These are phyloP conservation scores for Lachancea waltii DNA, from an alignment of 805 yeast genomes.

Conservation along the genomic window DNA sequence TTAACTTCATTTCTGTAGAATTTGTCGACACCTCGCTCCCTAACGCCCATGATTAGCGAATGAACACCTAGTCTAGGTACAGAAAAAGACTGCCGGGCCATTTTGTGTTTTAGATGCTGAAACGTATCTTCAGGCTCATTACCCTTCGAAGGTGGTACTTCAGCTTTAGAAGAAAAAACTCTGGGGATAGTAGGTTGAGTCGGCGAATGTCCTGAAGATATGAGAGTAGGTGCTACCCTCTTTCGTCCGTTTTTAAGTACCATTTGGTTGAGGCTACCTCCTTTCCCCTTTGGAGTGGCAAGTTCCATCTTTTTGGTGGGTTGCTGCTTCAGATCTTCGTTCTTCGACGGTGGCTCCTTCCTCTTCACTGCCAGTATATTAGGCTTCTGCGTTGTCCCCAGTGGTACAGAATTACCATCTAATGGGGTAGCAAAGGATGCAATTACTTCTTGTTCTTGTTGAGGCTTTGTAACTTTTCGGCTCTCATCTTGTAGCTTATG, in stretches of 20 bases:
- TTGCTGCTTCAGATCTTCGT: background rate
- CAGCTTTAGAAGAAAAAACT: background rate
- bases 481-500: constrained; percentile 28
- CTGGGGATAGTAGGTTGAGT: constrained; percentile 1
- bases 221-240: constrained; percentile 63
- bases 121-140: constrained; percentile 1
- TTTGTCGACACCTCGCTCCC: constrained; percentile 34
- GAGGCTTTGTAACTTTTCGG: constrained; percentile 6
- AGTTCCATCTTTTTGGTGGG: constrained; percentile 27
- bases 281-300: constrained; percentile 9
- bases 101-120: constrained; percentile 10
- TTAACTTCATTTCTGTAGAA: constrained; percentile 12
- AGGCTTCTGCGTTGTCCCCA: constrained; percentile 11
- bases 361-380: constrained; percentile 4
- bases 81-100: constrained; percentile 42
- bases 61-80: constrained; percentile 62
- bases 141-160: background rate
- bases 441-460: too few relatives aligned
- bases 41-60: constrained; percentile 54
- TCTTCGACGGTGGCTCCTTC: constrained; percentile 1
- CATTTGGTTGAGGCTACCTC: constrained; percentile 37
- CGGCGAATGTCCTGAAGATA: constrained; percentile 40
- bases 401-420: too few relatives aligned
- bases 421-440: too few relatives aligned
- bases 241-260: constrained; percentile 72